phyloP scores from a whole-genome alignment of 2,329 filamentous ascomycete species.

The Scedosporium apiospermum region DNA sequence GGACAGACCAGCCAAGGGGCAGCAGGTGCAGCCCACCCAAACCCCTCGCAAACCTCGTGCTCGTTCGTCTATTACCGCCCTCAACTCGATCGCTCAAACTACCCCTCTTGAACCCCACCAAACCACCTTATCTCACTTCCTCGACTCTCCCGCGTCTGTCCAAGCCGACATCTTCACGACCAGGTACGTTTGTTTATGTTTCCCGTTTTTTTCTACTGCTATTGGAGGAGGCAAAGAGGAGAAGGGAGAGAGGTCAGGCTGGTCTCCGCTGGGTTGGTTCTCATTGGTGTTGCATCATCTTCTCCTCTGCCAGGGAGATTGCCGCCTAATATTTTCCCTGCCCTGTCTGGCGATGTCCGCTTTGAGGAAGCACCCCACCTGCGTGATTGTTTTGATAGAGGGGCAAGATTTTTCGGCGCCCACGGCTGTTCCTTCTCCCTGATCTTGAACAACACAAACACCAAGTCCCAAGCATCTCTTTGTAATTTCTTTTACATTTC shows the following conservation, averaged over 20 bases:
- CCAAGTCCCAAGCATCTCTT: too few relatives aligned
- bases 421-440: neutral
- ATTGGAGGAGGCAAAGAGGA: neutral
- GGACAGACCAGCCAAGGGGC: too few relatives aligned
- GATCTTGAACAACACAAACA: neutral
- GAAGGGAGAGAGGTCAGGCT: neutral
- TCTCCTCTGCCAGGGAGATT: neutral
- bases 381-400: neutral
- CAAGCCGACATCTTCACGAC: neutral
- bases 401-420: neutral
- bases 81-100: neutral
- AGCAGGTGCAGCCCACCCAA: too few relatives aligned
- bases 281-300: neutral
- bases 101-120: conserved; percentile 2
- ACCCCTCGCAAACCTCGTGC: neutral
- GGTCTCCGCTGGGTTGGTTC: neutral
- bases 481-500: neutral
- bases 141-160: neutral
- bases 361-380: neutral
- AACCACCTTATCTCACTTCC: neutral
- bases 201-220: neutral
- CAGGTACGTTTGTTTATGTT: neutral
- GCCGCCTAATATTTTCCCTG: neutral
- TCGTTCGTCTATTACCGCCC: neutral
- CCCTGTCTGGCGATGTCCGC: neutral